These are phyloP conservation scores for Penicillium occitanis DNA, from an alignment of 2,329 filamentous ascomycete species.

Conservation along the genomic window DNA sequence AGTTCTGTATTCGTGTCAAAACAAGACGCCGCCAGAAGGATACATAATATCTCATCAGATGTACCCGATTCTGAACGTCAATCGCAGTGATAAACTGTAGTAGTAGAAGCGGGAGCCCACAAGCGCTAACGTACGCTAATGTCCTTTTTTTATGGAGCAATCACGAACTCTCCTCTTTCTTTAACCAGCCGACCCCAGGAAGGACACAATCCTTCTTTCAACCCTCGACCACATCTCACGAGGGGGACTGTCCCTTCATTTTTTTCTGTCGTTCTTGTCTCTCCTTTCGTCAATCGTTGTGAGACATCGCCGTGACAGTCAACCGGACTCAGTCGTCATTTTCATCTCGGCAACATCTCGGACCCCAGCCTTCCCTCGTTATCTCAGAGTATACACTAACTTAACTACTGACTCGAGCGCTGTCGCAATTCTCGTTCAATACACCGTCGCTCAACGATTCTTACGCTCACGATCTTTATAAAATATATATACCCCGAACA, in stretches of 20 bases:
- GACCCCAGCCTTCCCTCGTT: slow-evolving; percentile 9
- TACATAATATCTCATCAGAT: not conserved
- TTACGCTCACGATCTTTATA: not conserved
- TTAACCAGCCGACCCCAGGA: not conserved
- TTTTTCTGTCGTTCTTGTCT: slow-evolving; percentile 2
- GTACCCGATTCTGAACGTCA: not conserved
- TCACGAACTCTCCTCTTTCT: not conserved
- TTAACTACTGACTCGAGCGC: not conserved
- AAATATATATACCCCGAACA: not conserved
- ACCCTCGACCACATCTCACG: slow-evolving; percentile 1
- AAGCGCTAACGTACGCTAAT: not conserved
- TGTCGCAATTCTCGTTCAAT: slow-evolving; percentile 7
- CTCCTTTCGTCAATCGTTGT: not conserved
- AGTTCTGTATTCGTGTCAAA: not conserved
- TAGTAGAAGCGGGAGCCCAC: not conserved
- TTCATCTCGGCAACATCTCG: not conserved
- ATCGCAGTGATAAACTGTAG: not conserved
- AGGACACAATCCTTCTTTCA: not conserved
- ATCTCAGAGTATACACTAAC: not conserved
- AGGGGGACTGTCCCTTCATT: slow-evolving; percentile 6
- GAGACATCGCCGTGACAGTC: not conserved
- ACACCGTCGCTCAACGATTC: not conserved
- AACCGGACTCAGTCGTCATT: not conserved
- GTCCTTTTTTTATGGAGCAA: slow-evolving; percentile 6
- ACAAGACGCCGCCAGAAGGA: not conserved